These are phyloP conservation scores for Oryza coarctata DNA, from an alignment of 176 grass and related monocot genomes.

Conservation along the genomic window DNA sequence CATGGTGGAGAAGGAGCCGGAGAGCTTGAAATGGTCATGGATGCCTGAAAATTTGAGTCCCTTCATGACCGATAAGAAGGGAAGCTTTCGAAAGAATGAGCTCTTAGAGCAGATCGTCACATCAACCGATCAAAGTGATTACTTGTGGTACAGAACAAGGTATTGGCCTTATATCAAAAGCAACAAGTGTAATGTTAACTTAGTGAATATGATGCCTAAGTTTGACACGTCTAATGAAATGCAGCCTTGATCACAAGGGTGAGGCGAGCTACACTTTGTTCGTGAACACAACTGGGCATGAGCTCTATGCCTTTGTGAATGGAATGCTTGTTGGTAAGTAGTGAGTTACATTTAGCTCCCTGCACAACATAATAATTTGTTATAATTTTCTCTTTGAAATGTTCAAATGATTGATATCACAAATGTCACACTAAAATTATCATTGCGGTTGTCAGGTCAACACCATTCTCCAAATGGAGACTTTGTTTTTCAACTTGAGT, in stretches of 20 bases:
- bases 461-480: conserved; percentile 27
- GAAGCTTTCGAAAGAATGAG: conserved; percentile 21
- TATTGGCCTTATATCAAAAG: not conserved
- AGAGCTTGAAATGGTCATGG: conserved; percentile 39
- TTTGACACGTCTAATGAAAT: not conserved
- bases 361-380: too few species aligned
- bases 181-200: not conserved
- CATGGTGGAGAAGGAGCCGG: not conserved
- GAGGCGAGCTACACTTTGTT: conserved; percentile 28
- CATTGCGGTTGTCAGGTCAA: not conserved
- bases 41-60: conserved; percentile 42
- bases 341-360: not conserved
- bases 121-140: conserved; percentile 65
- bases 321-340: conserved; percentile 42
- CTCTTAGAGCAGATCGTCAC: conserved; percentile 49
- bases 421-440: too few species aligned
- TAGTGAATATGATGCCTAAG: not conserved
- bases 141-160: conserved; percentile 90
- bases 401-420: too few species aligned
- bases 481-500: conserved; percentile 42
- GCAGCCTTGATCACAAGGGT: conserved; percentile 45
- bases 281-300: conserved; percentile 46
- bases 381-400: too few species aligned
- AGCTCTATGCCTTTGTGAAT: conserved; percentile 49
- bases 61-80: conserved; percentile 42